These are phyloP conservation scores for Ustilago shanxiensis DNA, from an alignment of 1,284 basidiomycete species.

Conservation along the genomic window DNA sequence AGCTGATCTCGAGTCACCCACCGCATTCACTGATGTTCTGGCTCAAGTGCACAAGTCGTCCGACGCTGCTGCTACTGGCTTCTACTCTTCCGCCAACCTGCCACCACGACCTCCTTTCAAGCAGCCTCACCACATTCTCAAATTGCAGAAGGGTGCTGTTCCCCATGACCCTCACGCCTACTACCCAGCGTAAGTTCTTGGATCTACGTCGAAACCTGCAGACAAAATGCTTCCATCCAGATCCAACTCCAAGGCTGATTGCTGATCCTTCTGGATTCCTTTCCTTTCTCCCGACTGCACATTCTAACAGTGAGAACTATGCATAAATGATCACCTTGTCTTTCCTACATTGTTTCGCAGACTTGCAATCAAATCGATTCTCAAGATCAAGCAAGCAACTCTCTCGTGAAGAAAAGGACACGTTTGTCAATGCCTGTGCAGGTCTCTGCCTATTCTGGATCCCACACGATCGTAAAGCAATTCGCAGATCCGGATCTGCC, in stretches of 20 bases:
- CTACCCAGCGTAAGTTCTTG: conserved; percentile 62
- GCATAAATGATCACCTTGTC: conserved; percentile 15
- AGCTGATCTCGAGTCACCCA: conserved; percentile 62
- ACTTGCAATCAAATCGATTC: background rate
- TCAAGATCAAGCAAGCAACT: background rate
- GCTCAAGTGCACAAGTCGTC: conserved; percentile 63
- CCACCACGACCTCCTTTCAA: conserved; percentile 68
- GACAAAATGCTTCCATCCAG: background rate
- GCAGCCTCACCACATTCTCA: conserved; percentile 64
- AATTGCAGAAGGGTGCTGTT: conserved; percentile 66
- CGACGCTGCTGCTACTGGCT: conserved; percentile 30
- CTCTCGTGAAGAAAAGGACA: too few species aligned
- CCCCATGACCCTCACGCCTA: conserved; percentile 66
- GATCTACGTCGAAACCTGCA: background rate
- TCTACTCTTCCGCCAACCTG: conserved; percentile 63
- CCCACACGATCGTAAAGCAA: background rate
- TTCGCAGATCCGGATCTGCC: background rate
- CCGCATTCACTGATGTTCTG: conserved; percentile 68
- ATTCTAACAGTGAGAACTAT: conserved; percentile 52
- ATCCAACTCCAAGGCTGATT: background rate
- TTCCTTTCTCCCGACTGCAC: background rate
- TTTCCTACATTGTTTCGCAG: background rate
- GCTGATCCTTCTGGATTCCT: conserved; percentile 2
- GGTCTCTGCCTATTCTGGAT: background rate
- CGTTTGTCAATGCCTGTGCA: too few species aligned